These are phyloP conservation scores for Coemansia sp. DNA, from an alignment of 192 early-diverging fungal species.

Conservation along the genomic window DNA sequence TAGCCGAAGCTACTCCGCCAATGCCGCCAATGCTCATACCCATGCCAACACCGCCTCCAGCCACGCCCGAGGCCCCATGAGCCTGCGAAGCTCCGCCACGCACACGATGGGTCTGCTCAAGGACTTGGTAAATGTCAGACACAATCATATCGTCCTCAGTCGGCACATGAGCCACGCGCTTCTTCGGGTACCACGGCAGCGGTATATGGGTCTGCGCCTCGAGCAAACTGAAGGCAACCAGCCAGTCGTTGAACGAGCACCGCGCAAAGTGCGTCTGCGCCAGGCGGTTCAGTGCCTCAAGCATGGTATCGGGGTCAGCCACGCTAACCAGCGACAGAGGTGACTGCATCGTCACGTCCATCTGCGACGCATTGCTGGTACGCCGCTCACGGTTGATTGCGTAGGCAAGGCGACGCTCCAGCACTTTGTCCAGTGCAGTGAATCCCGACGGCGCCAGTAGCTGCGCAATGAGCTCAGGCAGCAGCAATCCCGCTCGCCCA, in stretches of 20 bases:
- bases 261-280: slow-evolving; percentile 55
- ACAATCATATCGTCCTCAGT: slow-evolving; percentile 65
- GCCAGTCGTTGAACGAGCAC: slow-evolving; percentile 57
- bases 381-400: slow-evolving; percentile 44
- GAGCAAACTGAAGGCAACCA: slow-evolving; percentile 51
- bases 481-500: slow-evolving; percentile 21
- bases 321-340: slow-evolving; percentile 42
- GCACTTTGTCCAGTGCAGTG: slow-evolving; percentile 31
- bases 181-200: slow-evolving; percentile 57
- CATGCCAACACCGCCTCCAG: slow-evolving; percentile 19
- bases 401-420: slow-evolving; percentile 35
- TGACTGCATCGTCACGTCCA: slow-evolving; percentile 26
- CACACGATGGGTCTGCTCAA: slow-evolving; percentile 59
- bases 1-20: slow-evolving; percentile 23
- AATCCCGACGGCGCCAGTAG: slow-evolving; percentile 39
- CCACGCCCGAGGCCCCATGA: slow-evolving; percentile 7
- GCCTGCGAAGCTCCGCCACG: slow-evolving; percentile 22
- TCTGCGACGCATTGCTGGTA: slow-evolving; percentile 18
- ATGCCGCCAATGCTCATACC: slow-evolving; percentile 9
- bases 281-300: slow-evolving; percentile 46
- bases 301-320: slow-evolving; percentile 26
- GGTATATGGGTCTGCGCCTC: slow-evolving; percentile 54
- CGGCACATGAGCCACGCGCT: slow-evolving; percentile 44
- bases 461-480: slow-evolving; percentile 31
- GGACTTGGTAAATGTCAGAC: slow-evolving; percentile 65